Percentiles rank a stretch among this genome's conserved stretches.
Evolutionary conservation across 2,329 filamentous ascomycete genomes (phyloP).

Genomic region (Neonectria magnoliae): DNA sequence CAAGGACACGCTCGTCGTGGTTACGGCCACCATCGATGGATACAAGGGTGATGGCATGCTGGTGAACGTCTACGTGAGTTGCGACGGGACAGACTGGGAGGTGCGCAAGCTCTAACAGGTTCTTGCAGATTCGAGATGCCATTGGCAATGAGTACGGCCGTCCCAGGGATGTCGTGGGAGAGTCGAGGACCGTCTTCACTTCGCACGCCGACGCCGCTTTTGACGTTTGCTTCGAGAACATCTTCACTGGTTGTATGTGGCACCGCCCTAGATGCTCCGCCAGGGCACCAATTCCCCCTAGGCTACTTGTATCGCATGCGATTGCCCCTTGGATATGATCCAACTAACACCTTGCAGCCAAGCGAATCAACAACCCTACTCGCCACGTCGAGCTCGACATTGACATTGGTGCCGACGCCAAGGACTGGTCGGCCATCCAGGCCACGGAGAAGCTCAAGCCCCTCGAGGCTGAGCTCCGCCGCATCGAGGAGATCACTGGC

Average conservation of each 20-base stretch:
- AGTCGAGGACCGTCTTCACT: constrained; percentile 93
- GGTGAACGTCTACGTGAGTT: constrained; percentile 89
- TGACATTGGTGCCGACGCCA: constrained; percentile 95
- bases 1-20: constrained; percentile 92
- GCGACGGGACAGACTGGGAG: constrained; percentile 4
- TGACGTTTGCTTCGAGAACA: constrained; percentile 96
- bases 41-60: constrained; percentile 88
- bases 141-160: constrained; percentile 95
- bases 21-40: constrained; percentile 90
- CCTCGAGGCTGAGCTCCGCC: constrained; percentile 91
- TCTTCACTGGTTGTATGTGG: constrained; percentile 74
- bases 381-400: constrained; percentile 91
- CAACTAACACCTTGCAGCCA: constrained; percentile 33
- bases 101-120: constrained; percentile 7
- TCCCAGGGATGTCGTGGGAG: constrained; percentile 90
- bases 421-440: constrained; percentile 97
- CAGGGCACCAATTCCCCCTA: constrained; percentile 4
- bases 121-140: constrained; percentile 84
- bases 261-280: neutral
- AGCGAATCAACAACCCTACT: constrained; percentile 53
- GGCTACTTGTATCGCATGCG: constrained; percentile 19
- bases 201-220: constrained; percentile 92
- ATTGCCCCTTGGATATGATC: neutral
- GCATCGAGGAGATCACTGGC: constrained; percentile 88
- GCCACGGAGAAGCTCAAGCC: constrained; percentile 98